These are phyloP conservation scores for Gamsiella multidivaricata DNA, from an alignment of 192 early-diverging fungal genomes.

Conservation along the genomic window DNA sequence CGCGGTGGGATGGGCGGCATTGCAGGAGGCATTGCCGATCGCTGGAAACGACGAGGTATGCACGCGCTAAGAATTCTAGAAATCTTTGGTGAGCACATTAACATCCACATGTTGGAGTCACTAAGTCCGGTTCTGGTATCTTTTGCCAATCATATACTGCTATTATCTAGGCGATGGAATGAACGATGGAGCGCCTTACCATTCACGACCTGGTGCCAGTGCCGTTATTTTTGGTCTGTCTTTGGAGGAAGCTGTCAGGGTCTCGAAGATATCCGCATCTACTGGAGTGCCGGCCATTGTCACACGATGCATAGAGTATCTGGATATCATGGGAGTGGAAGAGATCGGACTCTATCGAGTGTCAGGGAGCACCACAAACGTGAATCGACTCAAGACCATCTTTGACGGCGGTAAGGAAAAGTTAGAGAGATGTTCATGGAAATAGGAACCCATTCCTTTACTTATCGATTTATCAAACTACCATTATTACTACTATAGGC, in stretches of 20 bases:
- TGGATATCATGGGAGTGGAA: slow-evolving; percentile 58
- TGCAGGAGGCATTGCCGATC: slow-evolving; percentile 41
- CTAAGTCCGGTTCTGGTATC: too few relatives aligned
- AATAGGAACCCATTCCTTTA: not conserved
- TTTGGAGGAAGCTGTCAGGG: slow-evolving; percentile 33
- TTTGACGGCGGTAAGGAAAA: slow-evolving; percentile 50
- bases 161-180: slow-evolving; percentile 31
- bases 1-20: slow-evolving; percentile 52
- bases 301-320: slow-evolving; percentile 44
- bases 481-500: slow-evolving; percentile 3
- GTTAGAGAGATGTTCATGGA: too few relatives aligned
- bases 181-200: slow-evolving; percentile 13
- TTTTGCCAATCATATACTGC: too few relatives aligned
- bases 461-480: not conserved
- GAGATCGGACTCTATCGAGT: slow-evolving; percentile 65
- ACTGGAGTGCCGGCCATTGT: slow-evolving; percentile 44
- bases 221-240: slow-evolving; percentile 38
- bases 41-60: slow-evolving; percentile 45
- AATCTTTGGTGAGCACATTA: not conserved
- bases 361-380: slow-evolving; percentile 45
- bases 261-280: slow-evolving; percentile 31
- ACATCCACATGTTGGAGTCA: not conserved
- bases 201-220: slow-evolving; percentile 13
- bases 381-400: slow-evolving; percentile 42
- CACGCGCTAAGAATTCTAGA: not conserved